phyloP scores from a whole-genome alignment of 768 basidiomycete genomes.

The Suillus subalutaceus region DNA sequence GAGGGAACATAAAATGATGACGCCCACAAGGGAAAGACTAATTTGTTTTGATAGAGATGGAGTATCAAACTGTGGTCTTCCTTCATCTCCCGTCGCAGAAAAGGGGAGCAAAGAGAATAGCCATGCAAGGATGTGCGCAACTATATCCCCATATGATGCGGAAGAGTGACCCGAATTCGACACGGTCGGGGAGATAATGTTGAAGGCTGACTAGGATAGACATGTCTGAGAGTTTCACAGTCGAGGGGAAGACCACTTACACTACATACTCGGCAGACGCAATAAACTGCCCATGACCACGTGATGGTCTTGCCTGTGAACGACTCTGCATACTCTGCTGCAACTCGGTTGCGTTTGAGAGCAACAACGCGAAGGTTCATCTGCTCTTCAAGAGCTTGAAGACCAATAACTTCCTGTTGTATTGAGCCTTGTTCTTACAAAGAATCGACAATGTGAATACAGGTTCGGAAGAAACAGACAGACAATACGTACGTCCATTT shows the following conservation, averaged over 20 bases:
- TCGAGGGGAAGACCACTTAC: conserved; percentile 41
- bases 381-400: conserved; percentile 69
- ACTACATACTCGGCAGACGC: conserved; percentile 59
- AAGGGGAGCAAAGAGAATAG: conserved; percentile 42
- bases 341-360: conserved; percentile 51
- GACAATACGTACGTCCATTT: conserved; percentile 30
- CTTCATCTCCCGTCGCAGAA: conserved; percentile 10
- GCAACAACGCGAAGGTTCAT: conserved; percentile 60
- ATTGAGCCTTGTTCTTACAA: conserved; percentile 40
- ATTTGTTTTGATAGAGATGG: conserved; percentile 53
- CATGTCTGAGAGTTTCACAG: conserved; percentile 16
- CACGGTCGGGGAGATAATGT: conserved; percentile 34
- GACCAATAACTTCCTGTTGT: conserved; percentile 61
- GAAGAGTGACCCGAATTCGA: conserved; percentile 39
- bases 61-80: conserved; percentile 35
- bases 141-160: conserved; percentile 45
- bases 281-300: conserved; percentile 66
- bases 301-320: conserved; percentile 56
- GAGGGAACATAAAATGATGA: conserved; percentile 75
- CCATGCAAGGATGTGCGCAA: conserved; percentile 45
- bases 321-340: conserved; percentile 54
- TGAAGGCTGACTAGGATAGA: conserved; percentile 31
- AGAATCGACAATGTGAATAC: conserved; percentile 8
- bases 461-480: conserved; percentile 13
- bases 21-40: conserved; percentile 72